These are phyloP conservation scores for Boletellus ananas DNA, from an alignment of 768 basidiomycete species.

Conservation along the genomic window DNA sequence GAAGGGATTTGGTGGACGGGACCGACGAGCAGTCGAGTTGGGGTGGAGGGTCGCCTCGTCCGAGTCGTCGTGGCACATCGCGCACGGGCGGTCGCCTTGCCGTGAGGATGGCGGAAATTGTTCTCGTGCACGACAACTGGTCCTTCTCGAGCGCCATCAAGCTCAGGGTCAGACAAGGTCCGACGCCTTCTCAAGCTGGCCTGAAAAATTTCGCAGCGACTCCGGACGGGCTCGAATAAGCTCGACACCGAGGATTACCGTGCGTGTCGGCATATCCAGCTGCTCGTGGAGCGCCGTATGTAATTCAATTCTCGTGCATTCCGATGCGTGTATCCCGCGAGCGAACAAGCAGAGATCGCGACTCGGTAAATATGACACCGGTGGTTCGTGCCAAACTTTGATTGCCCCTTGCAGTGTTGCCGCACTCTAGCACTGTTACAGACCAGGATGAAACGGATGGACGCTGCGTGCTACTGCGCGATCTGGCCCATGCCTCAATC, in stretches of 20 bases:
- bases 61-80: no score
- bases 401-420: slow-evolving; percentile 14
- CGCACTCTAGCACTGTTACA: slow-evolving; percentile 4
- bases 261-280: slow-evolving; percentile 11
- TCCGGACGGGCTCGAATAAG: not conserved
- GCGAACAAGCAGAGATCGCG: slow-evolving; percentile 11
- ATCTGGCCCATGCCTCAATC: not conserved
- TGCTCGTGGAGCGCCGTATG: slow-evolving; percentile 3
- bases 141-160: not conserved
- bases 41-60: no score
- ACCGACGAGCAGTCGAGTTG: not conserved
- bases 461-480: no score
- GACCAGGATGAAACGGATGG: slow-evolving; percentile 3
- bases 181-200: not conserved
- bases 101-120: not conserved
- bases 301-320: slow-evolving; percentile 8
- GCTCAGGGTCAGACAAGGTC: not conserved
- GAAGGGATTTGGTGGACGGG: slow-evolving; percentile 37
- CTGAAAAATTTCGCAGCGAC: not conserved
- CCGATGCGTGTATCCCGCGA: slow-evolving; percentile 19
- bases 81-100: slow-evolving; percentile 10
- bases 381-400: slow-evolving; percentile 16
- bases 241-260: slow-evolving; percentile 8
- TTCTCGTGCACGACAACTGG: not conserved
- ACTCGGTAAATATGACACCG: slow-evolving; percentile 12